Conservation (phyloP, 192 early-diverging fungal species). For the Linnemannia hyalina region DNA sequence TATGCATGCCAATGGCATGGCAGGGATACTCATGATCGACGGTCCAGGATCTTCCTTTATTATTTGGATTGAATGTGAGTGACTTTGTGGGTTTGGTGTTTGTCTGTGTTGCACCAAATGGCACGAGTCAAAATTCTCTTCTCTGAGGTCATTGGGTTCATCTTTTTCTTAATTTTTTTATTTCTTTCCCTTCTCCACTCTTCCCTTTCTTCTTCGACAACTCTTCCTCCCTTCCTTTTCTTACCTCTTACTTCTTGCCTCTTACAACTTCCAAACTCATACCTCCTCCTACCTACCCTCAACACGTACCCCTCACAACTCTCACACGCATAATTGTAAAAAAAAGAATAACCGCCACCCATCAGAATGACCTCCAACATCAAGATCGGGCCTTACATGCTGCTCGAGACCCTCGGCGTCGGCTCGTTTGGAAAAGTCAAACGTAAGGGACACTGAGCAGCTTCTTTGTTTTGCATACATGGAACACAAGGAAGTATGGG, state of each 20-base stretch:
- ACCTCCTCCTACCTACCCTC: neutral
- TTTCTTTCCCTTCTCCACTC: neutral
- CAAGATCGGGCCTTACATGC: slow-evolving; percentile 92
- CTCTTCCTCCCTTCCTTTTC: neutral
- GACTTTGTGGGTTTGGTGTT: no score
- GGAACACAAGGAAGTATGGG: neutral
- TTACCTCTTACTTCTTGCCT: no score
- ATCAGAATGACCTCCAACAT: slow-evolving; percentile 58
- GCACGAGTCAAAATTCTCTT: neutral
- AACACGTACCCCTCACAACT: neutral
- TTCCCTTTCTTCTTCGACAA: neutral
- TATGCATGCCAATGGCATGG: no score
- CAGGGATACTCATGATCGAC: no score
- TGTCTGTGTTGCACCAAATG: no score
- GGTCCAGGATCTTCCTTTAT: no score
- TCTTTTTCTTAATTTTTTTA: neutral
- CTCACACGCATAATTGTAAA: neutral
- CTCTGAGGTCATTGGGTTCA: neutral
- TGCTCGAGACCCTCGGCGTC: slow-evolving; percentile 95
- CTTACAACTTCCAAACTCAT: neutral
- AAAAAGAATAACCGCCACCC: neutral
- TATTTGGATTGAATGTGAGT: no score
- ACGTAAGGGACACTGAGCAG: slow-evolving; percentile 66
- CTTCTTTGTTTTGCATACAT: neutral
- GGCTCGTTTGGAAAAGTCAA: slow-evolving; percentile 99